Percentiles rank a stretch among this genome's conserved stretches.
These are phyloP conservation scores for Flammula alnicola DNA, from an alignment of 1,284 basidiomycete species.

Conservation along the genomic window DNA sequence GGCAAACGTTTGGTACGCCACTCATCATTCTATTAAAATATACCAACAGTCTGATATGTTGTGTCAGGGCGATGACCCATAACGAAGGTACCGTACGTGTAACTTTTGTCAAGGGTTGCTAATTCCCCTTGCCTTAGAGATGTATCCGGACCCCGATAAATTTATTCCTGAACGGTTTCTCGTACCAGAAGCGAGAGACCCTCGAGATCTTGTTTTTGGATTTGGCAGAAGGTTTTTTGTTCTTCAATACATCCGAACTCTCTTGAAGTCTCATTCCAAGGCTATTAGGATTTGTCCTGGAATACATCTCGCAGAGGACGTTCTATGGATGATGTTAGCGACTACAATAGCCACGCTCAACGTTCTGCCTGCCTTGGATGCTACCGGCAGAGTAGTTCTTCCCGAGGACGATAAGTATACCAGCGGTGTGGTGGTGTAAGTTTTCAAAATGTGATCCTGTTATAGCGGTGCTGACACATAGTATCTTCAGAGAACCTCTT, in stretches of 20 bases:
- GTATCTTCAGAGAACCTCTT: no score
- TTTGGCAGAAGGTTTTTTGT: slow-evolving; percentile 26
- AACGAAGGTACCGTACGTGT: slow-evolving; percentile 5
- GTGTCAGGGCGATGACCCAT: slow-evolving; percentile 4
- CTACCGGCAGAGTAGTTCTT: no score
- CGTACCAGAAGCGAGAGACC: slow-evolving; percentile 19
- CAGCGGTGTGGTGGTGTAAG: no score
- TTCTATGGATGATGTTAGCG: slow-evolving; percentile 2
- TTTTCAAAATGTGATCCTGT: no score
- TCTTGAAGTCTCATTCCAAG: background rate
- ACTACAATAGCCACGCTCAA: slow-evolving; percentile 6
- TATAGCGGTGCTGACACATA: no score
- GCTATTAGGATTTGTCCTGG: slow-evolving; percentile 9
- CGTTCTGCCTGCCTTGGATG: slow-evolving; percentile 8
- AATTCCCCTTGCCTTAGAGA: no score
- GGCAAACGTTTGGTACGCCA: slow-evolving; percentile 36
- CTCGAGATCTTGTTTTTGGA: slow-evolving; percentile 21
- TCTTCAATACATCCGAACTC: background rate
- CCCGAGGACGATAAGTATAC: no score
- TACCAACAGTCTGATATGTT: background rate
- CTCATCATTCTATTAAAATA: background rate
- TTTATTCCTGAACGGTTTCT: slow-evolving; percentile 36
- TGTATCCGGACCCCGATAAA: slow-evolving; percentile 30
- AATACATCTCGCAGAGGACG: slow-evolving; percentile 4
- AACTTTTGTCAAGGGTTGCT: background rate